Evolutionary conservation across 768 basidiomycete genomes (phyloP).

Genomic region (Boletellus ananiceps): DNA sequence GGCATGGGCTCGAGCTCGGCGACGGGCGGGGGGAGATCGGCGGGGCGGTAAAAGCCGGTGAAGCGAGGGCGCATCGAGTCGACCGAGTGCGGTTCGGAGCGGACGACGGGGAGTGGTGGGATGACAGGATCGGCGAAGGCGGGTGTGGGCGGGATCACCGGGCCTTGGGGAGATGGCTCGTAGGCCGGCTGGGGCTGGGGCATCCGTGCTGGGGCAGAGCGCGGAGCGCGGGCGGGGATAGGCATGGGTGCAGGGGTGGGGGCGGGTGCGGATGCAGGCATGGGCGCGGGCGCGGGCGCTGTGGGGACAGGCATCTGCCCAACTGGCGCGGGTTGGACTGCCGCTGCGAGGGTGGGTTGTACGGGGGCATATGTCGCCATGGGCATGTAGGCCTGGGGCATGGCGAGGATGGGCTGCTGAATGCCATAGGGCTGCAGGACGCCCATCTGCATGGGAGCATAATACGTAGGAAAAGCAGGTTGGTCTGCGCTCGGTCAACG

Average conservation of each 20-base stretch:
- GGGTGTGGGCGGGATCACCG: slow-evolving; percentile 18
- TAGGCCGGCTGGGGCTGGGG: slow-evolving; percentile 17
- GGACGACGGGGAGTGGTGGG: slow-evolving; percentile 19
- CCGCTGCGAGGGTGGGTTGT: slow-evolving; percentile 11
- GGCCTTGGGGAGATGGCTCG: not conserved
- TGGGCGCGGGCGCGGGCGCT: too few relatives aligned
- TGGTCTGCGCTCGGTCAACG: slow-evolving; percentile 23
- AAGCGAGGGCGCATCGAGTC: slow-evolving; percentile 23
- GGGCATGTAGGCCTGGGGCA: slow-evolving; percentile 27
- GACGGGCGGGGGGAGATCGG: slow-evolving; percentile 5
- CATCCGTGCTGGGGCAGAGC: slow-evolving; percentile 14
- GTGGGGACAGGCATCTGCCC: slow-evolving; percentile 2
- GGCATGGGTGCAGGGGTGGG: not conserved
- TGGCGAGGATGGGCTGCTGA: slow-evolving; percentile 27
- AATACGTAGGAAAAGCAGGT: slow-evolving; percentile 24
- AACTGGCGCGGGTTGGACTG: not conserved
- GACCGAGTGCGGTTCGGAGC: slow-evolving; percentile 7
- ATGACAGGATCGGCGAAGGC: slow-evolving; percentile 12
- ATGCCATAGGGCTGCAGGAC: slow-evolving; percentile 14
- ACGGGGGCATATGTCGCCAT: slow-evolving; percentile 17
- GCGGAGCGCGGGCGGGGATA: not conserved
- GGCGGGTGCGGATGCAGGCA: not conserved
- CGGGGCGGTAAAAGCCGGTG: slow-evolving; percentile 25
- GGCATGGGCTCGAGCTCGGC: slow-evolving; percentile 1
- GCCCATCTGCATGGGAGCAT: slow-evolving; percentile 26